Percentiles rank a stretch among this genome's conserved stretches.
Evolutionary conservation across 768 basidiomycete species (phyloP).

Genomic region (Omphalotus guepiniiformis): DNA sequence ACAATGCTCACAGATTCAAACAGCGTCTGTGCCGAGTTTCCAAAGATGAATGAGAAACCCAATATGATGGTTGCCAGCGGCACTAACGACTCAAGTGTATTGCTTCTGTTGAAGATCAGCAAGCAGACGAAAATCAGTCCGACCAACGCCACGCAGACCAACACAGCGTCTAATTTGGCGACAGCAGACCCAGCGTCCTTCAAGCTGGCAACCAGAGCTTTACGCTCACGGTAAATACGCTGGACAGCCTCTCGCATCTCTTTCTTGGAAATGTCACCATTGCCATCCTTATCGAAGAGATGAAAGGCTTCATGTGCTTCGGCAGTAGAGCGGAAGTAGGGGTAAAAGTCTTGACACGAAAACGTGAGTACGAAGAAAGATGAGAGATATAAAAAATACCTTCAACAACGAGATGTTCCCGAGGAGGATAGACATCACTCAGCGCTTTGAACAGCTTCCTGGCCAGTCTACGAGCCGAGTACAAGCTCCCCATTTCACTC

Average conservation of each 20-base stretch:
- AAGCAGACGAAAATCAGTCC: constrained; percentile 64
- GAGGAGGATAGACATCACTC: constrained; percentile 53
- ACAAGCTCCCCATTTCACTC: constrained; percentile 48
- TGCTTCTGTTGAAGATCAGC: constrained; percentile 66
- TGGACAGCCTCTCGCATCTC: constrained; percentile 86
- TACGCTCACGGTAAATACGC: constrained; percentile 74
- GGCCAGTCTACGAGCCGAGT: constrained; percentile 64
- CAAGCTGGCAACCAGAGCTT: constrained; percentile 62
- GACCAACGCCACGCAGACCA: constrained; percentile 54
- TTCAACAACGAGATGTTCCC: constrained; percentile 62
- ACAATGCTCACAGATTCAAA: constrained; percentile 82
- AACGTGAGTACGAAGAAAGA: not conserved
- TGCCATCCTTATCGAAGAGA: constrained; percentile 77
- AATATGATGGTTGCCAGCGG: constrained; percentile 77
- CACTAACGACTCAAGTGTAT: constrained; percentile 69
- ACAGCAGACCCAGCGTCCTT: constrained; percentile 77
- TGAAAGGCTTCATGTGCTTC: constrained; percentile 74
- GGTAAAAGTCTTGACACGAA: constrained; percentile 58
- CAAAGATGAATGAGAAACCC: constrained; percentile 84
- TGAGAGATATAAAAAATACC: constrained; percentile 33
- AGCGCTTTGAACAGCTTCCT: constrained; percentile 63
- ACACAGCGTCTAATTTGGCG: constrained; percentile 73
- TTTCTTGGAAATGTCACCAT: constrained; percentile 70
- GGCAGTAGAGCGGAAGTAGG: constrained; percentile 67
- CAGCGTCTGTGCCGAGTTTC: constrained; percentile 72